Base-by-base conservation (phyloP, 148 eudicot species). In the Chenopodium suecicum region DNA sequence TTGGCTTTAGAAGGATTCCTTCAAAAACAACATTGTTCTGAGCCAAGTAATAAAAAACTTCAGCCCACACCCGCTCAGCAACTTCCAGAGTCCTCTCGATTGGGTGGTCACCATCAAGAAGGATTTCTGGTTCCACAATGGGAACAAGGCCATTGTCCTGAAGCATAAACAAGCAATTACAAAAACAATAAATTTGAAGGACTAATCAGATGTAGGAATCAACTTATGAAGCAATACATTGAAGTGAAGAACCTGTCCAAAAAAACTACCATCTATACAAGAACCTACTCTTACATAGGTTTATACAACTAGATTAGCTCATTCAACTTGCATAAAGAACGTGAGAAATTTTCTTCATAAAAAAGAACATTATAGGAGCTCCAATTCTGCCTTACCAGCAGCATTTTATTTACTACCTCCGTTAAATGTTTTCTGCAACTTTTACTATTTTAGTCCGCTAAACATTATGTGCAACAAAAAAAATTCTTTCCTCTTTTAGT, bases 131-230 rank as follows among this genome's bases (percentile, higher is more conserved):
- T 84, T 95, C 98, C 80, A 95, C 98, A 37, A 95, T 95, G 50
- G 98, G 98, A 83, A 95, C 97, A 25, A 95, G 91, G 65, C 98
- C 98, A 76, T 92, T 95, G 82, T 95, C 98, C 98, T 95, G 75
- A 77, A 73, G 46, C 44, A 73, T 29, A 27, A 73, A 67, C 64
- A 70, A 62, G 46, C 14, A 62, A 2, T 14, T n/a, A 52, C 29
- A 29, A 8, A 46, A 47, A n/a, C 54, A 68, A 65, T 4, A 32
- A 32, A 76, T 41, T 41, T 41, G 75, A 52, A 68, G 71, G 13
- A 63, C 41, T 4, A 67, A 48, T 66, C 44, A 23, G 56, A 60
- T 27, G 25, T 58, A 56, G 22, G 22, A 56, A 56, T 56, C 62
- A 56, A 56, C 22, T 17, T 56, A 56, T 56, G 65, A 46, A 77